Conservation (phyloP, 192 early-diverging fungal genomes). For the Rhizophagus prolifer region DNA sequence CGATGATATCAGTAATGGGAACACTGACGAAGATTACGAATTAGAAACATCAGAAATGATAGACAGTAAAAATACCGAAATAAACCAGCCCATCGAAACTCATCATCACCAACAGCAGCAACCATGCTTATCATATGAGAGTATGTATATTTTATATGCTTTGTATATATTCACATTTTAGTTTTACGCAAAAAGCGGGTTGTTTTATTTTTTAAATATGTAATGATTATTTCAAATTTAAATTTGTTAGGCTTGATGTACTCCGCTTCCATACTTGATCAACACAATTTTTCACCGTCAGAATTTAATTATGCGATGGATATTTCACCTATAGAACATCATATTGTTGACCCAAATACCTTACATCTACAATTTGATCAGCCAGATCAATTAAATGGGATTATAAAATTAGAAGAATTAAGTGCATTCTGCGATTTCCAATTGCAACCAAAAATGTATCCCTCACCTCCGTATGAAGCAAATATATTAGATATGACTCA, state of each 20-base stretch:
- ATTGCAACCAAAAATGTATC: constrained; percentile 22
- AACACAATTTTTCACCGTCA: not conserved
- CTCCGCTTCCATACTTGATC: not conserved
- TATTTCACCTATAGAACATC: constrained; percentile 12
- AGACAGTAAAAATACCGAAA: not conserved
- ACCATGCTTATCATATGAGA: constrained; percentile 15
- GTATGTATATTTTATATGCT: constrained; percentile 4
- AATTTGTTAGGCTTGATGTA: not conserved
- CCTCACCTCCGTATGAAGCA: constrained; percentile 28
- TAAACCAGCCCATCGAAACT: not conserved
- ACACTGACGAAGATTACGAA: constrained; percentile 19
- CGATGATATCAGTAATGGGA: constrained; percentile 25
- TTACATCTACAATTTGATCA: constrained; percentile 12
- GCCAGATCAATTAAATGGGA: not conserved
- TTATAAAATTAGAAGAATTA: not conserved
- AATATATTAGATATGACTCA: not conserved
- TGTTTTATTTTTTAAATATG: not conserved
- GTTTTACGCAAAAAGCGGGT: not conserved
- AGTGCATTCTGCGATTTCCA: constrained; percentile 5
- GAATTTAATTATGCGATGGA: constrained; percentile 1
- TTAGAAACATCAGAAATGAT: constrained; percentile 10
- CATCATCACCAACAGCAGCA: not conserved
- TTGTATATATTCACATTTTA: not conserved
- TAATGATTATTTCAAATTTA: not conserved
- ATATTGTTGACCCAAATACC: not conserved